Percentiles rank a stretch among this genome's conserved stretches.
phyloP scores from a whole-genome alignment of 495 filamentous ascomycete species.

The Staphylotrichum tortipilum region DNA sequence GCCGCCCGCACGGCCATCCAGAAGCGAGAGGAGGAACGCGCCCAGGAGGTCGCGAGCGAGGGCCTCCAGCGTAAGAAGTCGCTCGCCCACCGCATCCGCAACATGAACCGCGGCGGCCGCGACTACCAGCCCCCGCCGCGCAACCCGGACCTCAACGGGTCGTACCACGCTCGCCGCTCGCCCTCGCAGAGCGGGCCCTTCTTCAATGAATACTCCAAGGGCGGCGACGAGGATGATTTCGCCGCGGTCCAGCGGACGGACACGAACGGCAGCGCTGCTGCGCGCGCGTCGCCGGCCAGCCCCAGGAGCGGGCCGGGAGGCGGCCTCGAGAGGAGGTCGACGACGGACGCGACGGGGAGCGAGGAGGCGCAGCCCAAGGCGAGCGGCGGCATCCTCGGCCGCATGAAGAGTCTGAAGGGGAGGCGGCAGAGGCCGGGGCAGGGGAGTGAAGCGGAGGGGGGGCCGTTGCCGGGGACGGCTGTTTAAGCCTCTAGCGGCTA shows the following conservation, averaged over 20 bases:
- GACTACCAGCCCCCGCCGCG: slow-evolving; percentile 45
- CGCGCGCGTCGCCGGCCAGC: slow-evolving; percentile 52
- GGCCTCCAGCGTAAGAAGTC: slow-evolving; percentile 88
- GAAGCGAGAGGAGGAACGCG: slow-evolving; percentile 61
- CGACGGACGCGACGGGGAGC: slow-evolving; percentile 50
- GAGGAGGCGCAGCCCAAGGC: slow-evolving; percentile 28
- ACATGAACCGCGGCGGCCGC: slow-evolving; percentile 50
- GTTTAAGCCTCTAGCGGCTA: too few species aligned
- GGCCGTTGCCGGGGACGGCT: slow-evolving; percentile 21
- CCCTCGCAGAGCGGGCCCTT: slow-evolving; percentile 55
- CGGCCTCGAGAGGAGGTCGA: slow-evolving; percentile 59
- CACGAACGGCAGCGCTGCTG: slow-evolving; percentile 33
- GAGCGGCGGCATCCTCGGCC: slow-evolving; percentile 59
- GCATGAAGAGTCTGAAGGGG: slow-evolving; percentile 82
- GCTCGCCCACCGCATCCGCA: slow-evolving; percentile 74
- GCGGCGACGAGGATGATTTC: slow-evolving; percentile 37
- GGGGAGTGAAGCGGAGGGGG: slow-evolving; percentile 18
- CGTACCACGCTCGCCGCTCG: slow-evolving; percentile 28
- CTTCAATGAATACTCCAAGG: slow-evolving; percentile 49
- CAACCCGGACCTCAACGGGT: slow-evolving; percentile 43
- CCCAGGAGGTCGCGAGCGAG: slow-evolving; percentile 39
- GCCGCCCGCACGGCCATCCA: slow-evolving; percentile 78
- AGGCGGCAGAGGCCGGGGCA: slow-evolving; percentile 31
- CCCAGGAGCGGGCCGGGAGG: slow-evolving; percentile 45
- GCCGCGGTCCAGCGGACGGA: slow-evolving; percentile 34